These are phyloP conservation scores for Candida vaughaniae DNA, from an alignment of 805 yeast genomes.

Conservation along the genomic window DNA sequence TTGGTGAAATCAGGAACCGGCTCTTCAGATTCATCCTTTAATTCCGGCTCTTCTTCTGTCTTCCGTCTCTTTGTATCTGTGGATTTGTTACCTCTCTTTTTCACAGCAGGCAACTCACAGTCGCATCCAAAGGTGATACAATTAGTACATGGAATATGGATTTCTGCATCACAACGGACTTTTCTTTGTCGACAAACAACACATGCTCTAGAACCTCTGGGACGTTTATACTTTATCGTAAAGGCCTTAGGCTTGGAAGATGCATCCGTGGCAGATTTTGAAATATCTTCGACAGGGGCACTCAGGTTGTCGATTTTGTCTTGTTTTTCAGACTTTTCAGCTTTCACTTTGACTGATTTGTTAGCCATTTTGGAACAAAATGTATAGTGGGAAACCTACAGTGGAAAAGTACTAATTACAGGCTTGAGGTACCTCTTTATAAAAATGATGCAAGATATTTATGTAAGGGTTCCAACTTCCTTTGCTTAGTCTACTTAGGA, in stretches of 20 bases:
- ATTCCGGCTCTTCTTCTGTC: constrained; percentile 2
- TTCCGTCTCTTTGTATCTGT: constrained; percentile 9
- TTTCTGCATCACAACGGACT: constrained; percentile 75
- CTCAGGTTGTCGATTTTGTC: background rate
- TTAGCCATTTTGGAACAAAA: too few relatives aligned
- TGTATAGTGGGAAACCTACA: too few relatives aligned
- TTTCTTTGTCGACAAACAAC: constrained; percentile 75
- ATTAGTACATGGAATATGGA: constrained; percentile 50
- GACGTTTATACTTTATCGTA: constrained; percentile 48
- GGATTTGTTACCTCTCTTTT: constrained; percentile 36
- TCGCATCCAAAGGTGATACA: constrained; percentile 72
- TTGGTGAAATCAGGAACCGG: background rate
- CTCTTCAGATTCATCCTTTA: constrained; percentile 4
- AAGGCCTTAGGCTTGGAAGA: constrained; percentile 45
- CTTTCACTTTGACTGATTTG: constrained; percentile 1
- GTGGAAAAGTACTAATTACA: too few relatives aligned
- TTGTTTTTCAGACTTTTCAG: background rate
- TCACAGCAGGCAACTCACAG: constrained; percentile 65
- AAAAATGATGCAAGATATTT: too few relatives aligned
- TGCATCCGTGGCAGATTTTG: background rate
- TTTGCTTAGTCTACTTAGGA: too few relatives aligned
- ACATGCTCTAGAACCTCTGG: constrained; percentile 72
- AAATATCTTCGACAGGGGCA: too few relatives aligned
- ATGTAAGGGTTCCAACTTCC: too few relatives aligned
- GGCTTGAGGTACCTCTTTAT: too few relatives aligned